phyloP scores from a whole-genome alignment of 164 flowering plant species.

The Magnolia sinica region DNA sequence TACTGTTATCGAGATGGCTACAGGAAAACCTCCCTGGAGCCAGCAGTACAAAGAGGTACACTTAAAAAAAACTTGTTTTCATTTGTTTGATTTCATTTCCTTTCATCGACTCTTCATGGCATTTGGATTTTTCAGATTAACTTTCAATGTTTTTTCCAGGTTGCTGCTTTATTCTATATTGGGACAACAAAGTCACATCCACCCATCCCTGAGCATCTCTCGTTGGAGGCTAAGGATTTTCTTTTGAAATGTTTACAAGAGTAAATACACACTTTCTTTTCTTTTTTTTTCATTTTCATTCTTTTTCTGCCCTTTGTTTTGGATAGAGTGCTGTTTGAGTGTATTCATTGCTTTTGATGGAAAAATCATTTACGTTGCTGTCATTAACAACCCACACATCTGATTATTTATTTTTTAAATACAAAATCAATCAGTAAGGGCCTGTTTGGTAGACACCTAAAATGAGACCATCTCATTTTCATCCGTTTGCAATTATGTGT shows the following conservation, averaged over 20 bases:
- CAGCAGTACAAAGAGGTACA: slow-evolving; percentile 85
- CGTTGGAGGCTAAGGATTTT: slow-evolving; percentile 83
- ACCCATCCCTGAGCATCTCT: slow-evolving; percentile 91
- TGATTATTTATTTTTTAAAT: too few species aligned
- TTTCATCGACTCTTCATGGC: not conserved
- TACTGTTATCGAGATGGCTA: slow-evolving; percentile 96
- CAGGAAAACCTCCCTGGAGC: slow-evolving; percentile 99
- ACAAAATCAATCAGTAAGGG: too few species aligned
- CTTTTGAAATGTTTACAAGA: slow-evolving; percentile 76
- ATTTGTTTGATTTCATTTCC: not conserved
- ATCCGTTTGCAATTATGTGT: too few species aligned
- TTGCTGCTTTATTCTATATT: slow-evolving; percentile 85
- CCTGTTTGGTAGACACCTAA: too few species aligned
- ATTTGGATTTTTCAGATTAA: slow-evolving; percentile 1
- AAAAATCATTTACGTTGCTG: too few species aligned
- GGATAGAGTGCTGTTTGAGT: not conserved
- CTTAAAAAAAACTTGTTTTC: not conserved
- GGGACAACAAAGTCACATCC: slow-evolving; percentile 96
- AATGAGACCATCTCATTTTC: too few species aligned
- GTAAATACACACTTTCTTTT: slow-evolving; percentile 32
- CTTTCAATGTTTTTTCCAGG: slow-evolving; percentile 35
- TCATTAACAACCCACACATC: too few species aligned
- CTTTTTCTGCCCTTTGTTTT: not conserved
- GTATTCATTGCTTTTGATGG: not conserved
- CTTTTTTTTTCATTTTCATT: not conserved